These are phyloP conservation scores for Paecilomyces fulvus DNA, from an alignment of 2,329 filamentous ascomycete species.

Conservation along the genomic window DNA sequence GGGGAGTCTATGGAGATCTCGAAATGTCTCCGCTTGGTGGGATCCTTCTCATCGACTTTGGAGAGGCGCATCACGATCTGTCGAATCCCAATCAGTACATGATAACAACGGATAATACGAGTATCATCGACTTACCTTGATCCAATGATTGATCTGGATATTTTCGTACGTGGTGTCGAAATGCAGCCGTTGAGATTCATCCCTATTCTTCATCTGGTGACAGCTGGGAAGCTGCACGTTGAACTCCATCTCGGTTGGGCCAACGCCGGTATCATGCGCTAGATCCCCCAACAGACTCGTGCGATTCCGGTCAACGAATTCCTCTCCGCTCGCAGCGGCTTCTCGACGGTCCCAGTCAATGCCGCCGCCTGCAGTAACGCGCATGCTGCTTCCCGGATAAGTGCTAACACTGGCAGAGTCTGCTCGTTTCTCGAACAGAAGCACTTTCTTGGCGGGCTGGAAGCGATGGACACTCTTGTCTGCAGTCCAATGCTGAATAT, in stretches of 20 bases:
- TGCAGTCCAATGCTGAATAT: conserved; percentile 81
- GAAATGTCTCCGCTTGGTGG: conserved; percentile 74
- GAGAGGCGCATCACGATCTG: conserved; percentile 90
- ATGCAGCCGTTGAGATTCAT: conserved; percentile 59
- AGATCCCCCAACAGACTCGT: conserved; percentile 75
- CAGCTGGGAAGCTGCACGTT: conserved; percentile 87
- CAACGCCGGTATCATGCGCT: conserved; percentile 66
- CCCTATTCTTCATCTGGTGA: conserved; percentile 67
- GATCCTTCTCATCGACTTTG: conserved; percentile 68
- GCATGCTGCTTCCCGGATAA: conserved; percentile 67
- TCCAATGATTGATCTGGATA: conserved; percentile 92
- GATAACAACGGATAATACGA: conserved; percentile 1
- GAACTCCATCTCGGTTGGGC: conserved; percentile 89
- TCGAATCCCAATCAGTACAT: background rate
- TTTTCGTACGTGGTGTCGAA: conserved; percentile 92
- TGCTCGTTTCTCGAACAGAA: conserved; percentile 80
- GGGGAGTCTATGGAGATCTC: conserved; percentile 96
- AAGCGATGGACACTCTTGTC: conserved; percentile 78
- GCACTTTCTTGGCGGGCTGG: conserved; percentile 73
- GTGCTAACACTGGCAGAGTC: conserved; percentile 65
- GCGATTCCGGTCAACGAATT: conserved; percentile 45
- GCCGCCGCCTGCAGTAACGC: conserved; percentile 72
- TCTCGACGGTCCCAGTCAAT: conserved; percentile 55
- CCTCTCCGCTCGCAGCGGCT: conserved; percentile 48
- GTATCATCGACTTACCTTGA: conserved; percentile 57